Evolutionary conservation across 345 rosid species (phyloP).

Genomic region (Corymbia maculata): DNA sequence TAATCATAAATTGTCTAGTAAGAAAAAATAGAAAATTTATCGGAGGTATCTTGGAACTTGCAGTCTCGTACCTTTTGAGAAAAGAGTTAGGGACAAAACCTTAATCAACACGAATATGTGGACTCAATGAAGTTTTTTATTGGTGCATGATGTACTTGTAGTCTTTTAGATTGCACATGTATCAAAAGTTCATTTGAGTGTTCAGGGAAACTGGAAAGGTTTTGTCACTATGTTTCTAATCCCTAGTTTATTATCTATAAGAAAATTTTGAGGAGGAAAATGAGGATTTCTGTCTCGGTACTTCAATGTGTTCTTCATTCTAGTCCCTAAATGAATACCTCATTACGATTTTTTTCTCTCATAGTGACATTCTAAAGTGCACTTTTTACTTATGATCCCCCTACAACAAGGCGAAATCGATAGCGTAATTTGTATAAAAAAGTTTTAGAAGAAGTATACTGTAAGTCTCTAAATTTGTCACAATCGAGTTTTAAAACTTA

Average conservation of each 20-base stretch:
- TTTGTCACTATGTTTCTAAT: neutral
- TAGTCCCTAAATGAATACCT: neutral
- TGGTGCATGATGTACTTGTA: neutral
- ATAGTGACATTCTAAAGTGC: neutral
- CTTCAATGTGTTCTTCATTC: neutral
- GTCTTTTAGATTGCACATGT: neutral
- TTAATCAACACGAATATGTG: neutral
- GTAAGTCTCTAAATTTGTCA: no score
- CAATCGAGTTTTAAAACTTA: no score
- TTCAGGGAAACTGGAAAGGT: neutral
- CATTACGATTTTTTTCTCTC: neutral
- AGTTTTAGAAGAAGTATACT: neutral
- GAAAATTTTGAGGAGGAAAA: neutral
- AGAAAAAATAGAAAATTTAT: neutral
- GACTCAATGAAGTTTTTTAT: neutral
- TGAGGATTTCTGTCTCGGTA: neutral
- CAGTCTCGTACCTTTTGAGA: neutral
- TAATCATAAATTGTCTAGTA: neutral
- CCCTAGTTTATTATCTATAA: neutral
- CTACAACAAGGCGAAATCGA: neutral
- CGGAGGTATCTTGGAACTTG: neutral
- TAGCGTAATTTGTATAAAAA: neutral
- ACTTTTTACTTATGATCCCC: neutral
- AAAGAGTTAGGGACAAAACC: neutral
- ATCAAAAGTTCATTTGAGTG: neutral